A percentile compares a stretch with the other conserved stretches of the same genome.
Conservation (phyloP, 306 rosid genomes). For the Chamaecrista fasciculata region DNA sequence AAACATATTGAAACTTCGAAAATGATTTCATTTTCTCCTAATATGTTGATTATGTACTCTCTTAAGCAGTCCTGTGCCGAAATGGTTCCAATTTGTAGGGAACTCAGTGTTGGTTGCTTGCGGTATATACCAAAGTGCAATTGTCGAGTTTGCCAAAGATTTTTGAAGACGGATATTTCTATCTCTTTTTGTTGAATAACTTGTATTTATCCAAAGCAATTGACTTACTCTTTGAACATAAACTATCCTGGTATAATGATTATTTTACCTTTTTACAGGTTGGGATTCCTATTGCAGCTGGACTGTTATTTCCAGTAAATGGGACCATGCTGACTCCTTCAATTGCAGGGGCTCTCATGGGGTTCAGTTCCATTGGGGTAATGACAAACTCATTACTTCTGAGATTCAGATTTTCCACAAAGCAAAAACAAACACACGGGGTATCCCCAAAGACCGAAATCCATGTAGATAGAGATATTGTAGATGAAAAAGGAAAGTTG, state of each 20-base stretch:
- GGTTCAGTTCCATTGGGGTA: slow-evolving; percentile 86
- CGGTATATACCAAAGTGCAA: slow-evolving; percentile 1
- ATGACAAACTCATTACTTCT: slow-evolving; percentile 79
- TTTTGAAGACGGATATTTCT: background rate
- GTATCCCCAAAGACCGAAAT: slow-evolving; percentile 26
- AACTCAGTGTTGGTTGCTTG: background rate
- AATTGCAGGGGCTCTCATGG: slow-evolving; percentile 97
- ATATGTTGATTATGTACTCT: background rate
- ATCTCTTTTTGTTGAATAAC: background rate
- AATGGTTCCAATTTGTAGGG: background rate
- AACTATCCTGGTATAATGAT: slow-evolving; percentile 20
- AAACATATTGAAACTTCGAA: slow-evolving; percentile 12
- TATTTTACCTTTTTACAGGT: slow-evolving; percentile 50
- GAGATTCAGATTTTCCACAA: slow-evolving; percentile 63
- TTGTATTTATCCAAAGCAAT: background rate
- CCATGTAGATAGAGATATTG: slow-evolving; percentile 33
- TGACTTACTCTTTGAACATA: background rate
- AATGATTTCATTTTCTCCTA: slow-evolving; percentile 17
- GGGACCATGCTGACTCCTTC: slow-evolving; percentile 92
- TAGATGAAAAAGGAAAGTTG: slow-evolving; percentile 31
- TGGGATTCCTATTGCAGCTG: slow-evolving; percentile 96
- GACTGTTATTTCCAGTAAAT: slow-evolving; percentile 75
- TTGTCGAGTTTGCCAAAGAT: background rate
- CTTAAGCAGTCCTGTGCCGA: background rate
- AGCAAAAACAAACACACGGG: slow-evolving; percentile 48